Conservation (phyloP, 495 filamentous ascomycete species). For the Staphylotrichum longicolle region DNA sequence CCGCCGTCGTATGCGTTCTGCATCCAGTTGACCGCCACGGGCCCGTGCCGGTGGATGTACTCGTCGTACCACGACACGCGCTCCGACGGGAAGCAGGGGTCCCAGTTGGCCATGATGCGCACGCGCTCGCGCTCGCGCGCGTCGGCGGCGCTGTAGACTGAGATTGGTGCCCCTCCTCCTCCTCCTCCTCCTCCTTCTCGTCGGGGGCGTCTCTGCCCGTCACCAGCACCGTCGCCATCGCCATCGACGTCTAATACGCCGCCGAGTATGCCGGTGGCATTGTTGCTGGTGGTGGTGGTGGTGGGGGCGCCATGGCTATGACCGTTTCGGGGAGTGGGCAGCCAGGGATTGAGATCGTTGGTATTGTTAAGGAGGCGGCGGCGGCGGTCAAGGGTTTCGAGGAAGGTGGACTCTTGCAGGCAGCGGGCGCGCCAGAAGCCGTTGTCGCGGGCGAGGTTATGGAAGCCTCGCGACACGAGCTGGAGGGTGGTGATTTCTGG, state of each 20-base stretch:
- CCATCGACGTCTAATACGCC: not conserved
- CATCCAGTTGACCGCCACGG: slow-evolving; percentile 72
- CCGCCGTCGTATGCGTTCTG: slow-evolving; percentile 36
- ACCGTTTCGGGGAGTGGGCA: too few relatives aligned
- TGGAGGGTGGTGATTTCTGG: slow-evolving; percentile 68
- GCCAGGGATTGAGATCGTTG: not conserved
- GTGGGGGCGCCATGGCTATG: not conserved
- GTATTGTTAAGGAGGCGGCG: slow-evolving; percentile 34
- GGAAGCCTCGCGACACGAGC: slow-evolving; percentile 64
- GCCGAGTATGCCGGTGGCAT: not conserved
- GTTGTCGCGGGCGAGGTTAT: slow-evolving; percentile 70
- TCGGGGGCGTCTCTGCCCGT: too few relatives aligned
- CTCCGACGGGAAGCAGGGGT: slow-evolving; percentile 68
- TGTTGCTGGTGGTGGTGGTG: not conserved
- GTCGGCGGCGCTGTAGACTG: not conserved
- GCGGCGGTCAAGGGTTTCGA: slow-evolving; percentile 49
- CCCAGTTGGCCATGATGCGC: slow-evolving; percentile 71
- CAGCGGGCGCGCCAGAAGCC: slow-evolving; percentile 72
- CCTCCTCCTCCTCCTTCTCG: too few relatives aligned
- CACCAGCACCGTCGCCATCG: not conserved
- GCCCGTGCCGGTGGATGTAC: slow-evolving; percentile 78
- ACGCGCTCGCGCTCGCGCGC: slow-evolving; percentile 44
- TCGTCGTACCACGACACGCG: slow-evolving; percentile 80
- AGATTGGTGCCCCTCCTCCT: not conserved
- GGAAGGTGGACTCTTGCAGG: slow-evolving; percentile 62